Base-by-base conservation (phyloP, 805 yeast genomes). In the Kregervanrija pseudodelftensis region DNA sequence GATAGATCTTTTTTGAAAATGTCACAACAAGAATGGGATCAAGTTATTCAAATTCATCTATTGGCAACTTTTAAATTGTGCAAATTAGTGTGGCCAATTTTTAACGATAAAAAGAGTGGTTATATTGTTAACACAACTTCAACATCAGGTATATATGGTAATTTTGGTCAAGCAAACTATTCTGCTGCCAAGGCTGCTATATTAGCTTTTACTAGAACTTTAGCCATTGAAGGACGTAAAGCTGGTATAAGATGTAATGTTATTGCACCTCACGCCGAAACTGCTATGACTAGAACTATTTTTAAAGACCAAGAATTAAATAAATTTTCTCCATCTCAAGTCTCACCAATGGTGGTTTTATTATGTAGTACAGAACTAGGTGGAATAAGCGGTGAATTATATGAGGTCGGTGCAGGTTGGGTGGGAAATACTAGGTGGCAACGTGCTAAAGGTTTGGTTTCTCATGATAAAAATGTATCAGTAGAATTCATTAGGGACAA, bases 391-490 rank as follows among this genome's bases (percentile, higher is more conserved):
- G 98, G 97, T 46, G 83, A 83, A 63, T 67, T 85, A 49, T 91
- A 82, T 63, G 99, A 91, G 72, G 83, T 81, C 54, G 99, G 98
- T 54, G 96, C 93, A 47, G 98, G 96, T 37, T 91, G 97, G 96
- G 73, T 86, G 55, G 97, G 95, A 58, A 79, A 79, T 65, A 90
- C 96, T 36, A 79, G 97, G 71, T 90, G 93, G 91, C 95, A 91
- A 69, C 79, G 96, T 63, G 82, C 95, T 44, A 80, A 81, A 51
- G 98, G 99, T 54, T 83, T 76, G 38, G 85, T 85, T 12, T 74
- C 78, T 33, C 77, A 74, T 49, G 78, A 76, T 39, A 67, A 65
- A 15, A 63, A 59, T 32, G 69, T 76, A 36, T 82, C 87, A 15
- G 53, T 47, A 13, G 98, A 91, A 66, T 76, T 77, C 55, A 69